Evolutionary conservation across 163 green algal genomes (phyloP), one percentile per base, ranked within the genome.

Genomic region (Trebouxiophyceae sp.): DNA sequence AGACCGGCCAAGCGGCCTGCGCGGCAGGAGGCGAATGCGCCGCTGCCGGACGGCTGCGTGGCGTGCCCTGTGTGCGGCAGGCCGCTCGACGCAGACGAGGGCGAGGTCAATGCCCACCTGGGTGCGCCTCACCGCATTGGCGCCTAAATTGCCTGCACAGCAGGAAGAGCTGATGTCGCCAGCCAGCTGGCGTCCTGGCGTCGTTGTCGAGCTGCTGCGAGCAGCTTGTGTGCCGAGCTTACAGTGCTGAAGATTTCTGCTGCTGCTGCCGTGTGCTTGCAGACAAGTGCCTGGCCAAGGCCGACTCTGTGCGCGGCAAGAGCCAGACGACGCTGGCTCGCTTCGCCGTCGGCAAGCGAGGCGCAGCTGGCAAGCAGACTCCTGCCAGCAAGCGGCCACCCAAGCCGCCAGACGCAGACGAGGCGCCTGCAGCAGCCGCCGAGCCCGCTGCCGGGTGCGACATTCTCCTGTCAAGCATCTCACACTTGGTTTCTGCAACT

Each of bases 221-320:
- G 5, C 32, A 29, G 28, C 28, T 26, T 8, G 5, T 20, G 44
- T 62, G 28, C 28, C 19, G 32, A 20, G 4, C 33, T n/a, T 19
- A 8, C 32, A 34, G 54, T 56, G 24, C 12, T 46, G n/a, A n/a
- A n/a, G n/a, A n/a, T n/a, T n/a, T n/a, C n/a, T n/a, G n/a, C n/a
- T n/a, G n/a, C n/a, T n/a, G n/a, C n/a, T n/a, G n/a, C n/a, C n/a
- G n/a, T 29, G 0, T 47, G 3, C 2, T 24, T 27, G 32, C 62
- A 68, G 62, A 68, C 19, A 32, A 68, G 32, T 68, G 62, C 32
- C 50, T 68, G 31, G 47, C 62, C n/a, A 54, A 60, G 6, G 22
- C 22, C 24, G 62, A 47, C 1, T 39, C 50, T 1, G 30, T 31
- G 23, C 26, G 33, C 8, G 12, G 31, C 31, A 59, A 34, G 2